Evolutionary conservation across 2,329 filamentous ascomycete genomes (phyloP), one percentile per base, ranked within the genome.

Genomic region (Trichothecium roseum): DNA sequence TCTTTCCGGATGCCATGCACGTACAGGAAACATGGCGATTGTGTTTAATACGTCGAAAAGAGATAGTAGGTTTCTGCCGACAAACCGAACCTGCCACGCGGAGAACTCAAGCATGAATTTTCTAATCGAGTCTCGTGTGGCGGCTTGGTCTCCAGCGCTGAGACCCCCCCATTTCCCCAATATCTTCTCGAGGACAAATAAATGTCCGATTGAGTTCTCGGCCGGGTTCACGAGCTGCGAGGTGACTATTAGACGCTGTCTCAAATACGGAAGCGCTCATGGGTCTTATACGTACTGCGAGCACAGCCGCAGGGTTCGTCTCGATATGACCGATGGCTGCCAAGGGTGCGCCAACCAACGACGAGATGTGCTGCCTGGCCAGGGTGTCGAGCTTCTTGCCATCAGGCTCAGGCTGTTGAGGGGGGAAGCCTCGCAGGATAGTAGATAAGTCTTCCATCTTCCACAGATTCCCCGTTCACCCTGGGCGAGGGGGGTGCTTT

Each of bases 11-110:
- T 28, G 27, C 12, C 34, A 17, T 24, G 6, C 10, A 43, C 57
- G 20, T 56, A 71, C 67, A 32, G 66, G 56, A 37, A 66, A 58
- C 8, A 67, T 33, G 28, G 55, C 54, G 28, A 61, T 59, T 3
- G 46, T 52, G 3, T 52, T 52, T 12, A 69, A 50, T 30, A 50
- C 50, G 2, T 61, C 55, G 16, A 76, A 55, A 3, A 75, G 45
- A 3, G 55, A 50, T n/a, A 57, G 53, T 15, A 76, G 59, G 4
- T 54, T 39, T 3, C 41, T 37, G 14, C 68, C 67, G 9, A 57
- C 60, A 48, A 74, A 75, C 45, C 72, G 63, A 36, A 71, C 60
- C 45, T 76, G 72, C 8, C 61, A 51, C 10, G 59, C 49, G 39
- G 75, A 66, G 42, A 74, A 75, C 5, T 51, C 51, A 32, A 62